These are phyloP conservation scores for Magnaporthiopsis rhizophila DNA, from an alignment of 2,329 filamentous ascomycete genomes.

Conservation along the genomic window DNA sequence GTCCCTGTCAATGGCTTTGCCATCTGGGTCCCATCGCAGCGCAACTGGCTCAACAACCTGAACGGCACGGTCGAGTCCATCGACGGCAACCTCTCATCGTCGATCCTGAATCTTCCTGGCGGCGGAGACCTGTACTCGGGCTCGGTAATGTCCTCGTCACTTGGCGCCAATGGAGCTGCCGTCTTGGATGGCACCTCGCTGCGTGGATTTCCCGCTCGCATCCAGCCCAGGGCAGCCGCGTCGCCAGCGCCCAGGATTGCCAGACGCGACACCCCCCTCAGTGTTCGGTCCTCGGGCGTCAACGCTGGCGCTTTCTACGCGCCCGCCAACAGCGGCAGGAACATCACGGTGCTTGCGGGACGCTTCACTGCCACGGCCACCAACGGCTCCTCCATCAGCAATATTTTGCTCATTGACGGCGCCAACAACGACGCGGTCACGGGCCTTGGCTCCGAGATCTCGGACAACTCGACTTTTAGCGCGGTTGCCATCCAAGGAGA, in stretches of 20 bases:
- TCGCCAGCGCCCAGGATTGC: constrained; percentile 20
- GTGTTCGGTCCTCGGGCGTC: constrained; percentile 53
- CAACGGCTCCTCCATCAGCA: constrained; percentile 66
- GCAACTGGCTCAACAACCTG: constrained; percentile 84
- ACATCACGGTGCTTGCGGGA: constrained; percentile 81
- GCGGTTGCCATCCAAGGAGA: constrained; percentile 60
- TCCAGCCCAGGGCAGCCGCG: constrained; percentile 28
- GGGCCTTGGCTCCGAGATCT: constrained; percentile 60
- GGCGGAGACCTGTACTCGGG: constrained; percentile 69
- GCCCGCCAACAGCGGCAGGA: constrained; percentile 48
- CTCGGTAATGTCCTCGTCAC: constrained; percentile 67
- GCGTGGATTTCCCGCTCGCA: constrained; percentile 49
- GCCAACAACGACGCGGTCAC: constrained; percentile 57
- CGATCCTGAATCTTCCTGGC: constrained; percentile 55
- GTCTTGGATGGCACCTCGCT: constrained; percentile 50
- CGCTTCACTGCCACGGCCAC: constrained; percentile 68
- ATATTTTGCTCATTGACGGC: constrained; percentile 75
- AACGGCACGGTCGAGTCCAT: constrained; percentile 56
- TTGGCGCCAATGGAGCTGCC: constrained; percentile 65
- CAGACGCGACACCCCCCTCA: constrained; percentile 37
- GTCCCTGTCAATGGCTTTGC: constrained; percentile 68
- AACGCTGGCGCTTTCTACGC: constrained; percentile 70
- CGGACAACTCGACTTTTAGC: constrained; percentile 65
- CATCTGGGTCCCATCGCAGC: constrained; percentile 79
- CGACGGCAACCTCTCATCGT: constrained; percentile 63